Evolutionary conservation across 1,284 basidiomycete species (phyloP), one percentile per base, ranked within the genome.

Genomic region (Ceratobasidium sp.): DNA sequence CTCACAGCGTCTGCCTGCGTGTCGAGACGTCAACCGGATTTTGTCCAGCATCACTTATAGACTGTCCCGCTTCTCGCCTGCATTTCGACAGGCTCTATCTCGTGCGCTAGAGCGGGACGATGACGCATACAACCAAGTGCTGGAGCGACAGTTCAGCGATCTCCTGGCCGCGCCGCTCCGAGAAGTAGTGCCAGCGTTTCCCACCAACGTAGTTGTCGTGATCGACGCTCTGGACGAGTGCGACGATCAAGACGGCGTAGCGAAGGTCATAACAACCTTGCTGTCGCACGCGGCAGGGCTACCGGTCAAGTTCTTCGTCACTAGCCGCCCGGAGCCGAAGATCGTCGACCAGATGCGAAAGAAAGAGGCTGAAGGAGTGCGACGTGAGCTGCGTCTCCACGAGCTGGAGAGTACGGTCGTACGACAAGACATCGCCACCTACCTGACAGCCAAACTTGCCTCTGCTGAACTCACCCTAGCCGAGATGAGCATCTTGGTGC

Each of bases 181-280:
- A 12, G 28, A 40, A 33, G 69, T 58, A 0, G 40, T 13, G 5
- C 12, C 42, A 9, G n/a, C 33, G 20, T 33, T 71, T 7, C 69
- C 69, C 6, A 2, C 1, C 1, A 28, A 58, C 33, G 15, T 71
- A 4, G 55, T 55, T 1, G 39, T 71, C 4, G 69, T 71, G 20
- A 44, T 71, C 49, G 69, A 71, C n/a, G 69, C 69, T 6, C n/a
- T 71, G 18, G 69, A 71, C n/a, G 69, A 71, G 33, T 71, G 69
- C 10, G 53, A 71, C 2, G 39, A 71, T n/a, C 42, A 23, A 18
- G 40, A 13, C n/a, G 55, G 53, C 5, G n/a, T 58, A 2, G 33
- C 33, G 33, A 33, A 33, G 33, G 33, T 33, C 33, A 33, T 33
- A 33, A 33, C 33, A 33, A 18, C 40, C 2, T 18, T 71, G 7